Evolutionary conservation across 1,284 basidiomycete genomes (phyloP).

Genomic region (Marasmius oreades): DNA sequence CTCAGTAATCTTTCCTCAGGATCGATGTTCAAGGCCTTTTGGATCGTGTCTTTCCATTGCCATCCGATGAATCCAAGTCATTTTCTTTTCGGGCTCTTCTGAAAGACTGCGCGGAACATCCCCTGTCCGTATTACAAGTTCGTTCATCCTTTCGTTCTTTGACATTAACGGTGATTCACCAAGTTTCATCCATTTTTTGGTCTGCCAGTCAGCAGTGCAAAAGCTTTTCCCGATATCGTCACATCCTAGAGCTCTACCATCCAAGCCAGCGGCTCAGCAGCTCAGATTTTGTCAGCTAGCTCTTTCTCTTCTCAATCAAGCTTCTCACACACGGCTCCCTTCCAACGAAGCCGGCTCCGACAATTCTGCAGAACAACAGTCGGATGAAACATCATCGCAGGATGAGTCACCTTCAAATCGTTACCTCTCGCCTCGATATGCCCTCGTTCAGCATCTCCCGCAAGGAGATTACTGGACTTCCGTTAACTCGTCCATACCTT

Average conservation of each 20-base stretch:
- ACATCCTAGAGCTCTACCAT: constrained; percentile 56
- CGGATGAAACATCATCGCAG: constrained; percentile 22
- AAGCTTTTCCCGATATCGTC: constrained; percentile 66
- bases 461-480: constrained; percentile 76
- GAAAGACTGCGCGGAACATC: constrained; percentile 46
- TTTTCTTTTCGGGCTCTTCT: constrained; percentile 65
- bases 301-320: constrained; percentile 64
- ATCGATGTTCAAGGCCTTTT: constrained; percentile 71
- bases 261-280: constrained; percentile 62
- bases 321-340: constrained; percentile 49
- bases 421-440: constrained; percentile 45
- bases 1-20: constrained; percentile 29
- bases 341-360: constrained; percentile 40
- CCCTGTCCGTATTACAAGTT: constrained; percentile 49
- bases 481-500: constrained; percentile 45
- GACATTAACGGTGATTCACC: not conserved
- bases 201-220: constrained; percentile 52
- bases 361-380: constrained; percentile 28
- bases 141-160: constrained; percentile 13
- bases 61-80: constrained; percentile 32
- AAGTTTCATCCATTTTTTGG: constrained; percentile 14
- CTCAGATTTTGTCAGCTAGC: constrained; percentile 72
- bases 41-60: constrained; percentile 71
- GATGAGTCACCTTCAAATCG: constrained; percentile 19
- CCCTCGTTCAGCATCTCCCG: constrained; percentile 73